Evolutionary conservation across 345 rosid species (phyloP).

Genomic region (Citrus trifoliata): DNA sequence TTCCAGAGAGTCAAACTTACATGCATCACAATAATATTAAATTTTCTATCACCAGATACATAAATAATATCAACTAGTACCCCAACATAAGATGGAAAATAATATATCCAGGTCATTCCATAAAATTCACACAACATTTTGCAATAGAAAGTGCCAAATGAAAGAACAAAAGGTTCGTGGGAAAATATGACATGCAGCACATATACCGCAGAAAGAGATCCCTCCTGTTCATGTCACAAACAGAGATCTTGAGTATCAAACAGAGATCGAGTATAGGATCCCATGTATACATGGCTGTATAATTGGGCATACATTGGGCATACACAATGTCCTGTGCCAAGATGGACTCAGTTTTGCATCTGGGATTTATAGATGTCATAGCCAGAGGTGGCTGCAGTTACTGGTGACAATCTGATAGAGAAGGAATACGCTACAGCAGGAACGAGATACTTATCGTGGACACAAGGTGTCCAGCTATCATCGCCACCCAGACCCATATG

Average conservation of each 20-base stretch:
- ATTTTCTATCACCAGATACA: neutral
- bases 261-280: neutral
- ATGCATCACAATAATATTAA: neutral
- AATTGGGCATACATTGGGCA: neutral
- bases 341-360: slow-evolving; percentile 30
- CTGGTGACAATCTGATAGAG: slow-evolving; percentile 61
- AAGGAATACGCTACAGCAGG: slow-evolving; percentile 71
- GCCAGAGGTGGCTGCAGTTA: slow-evolving; percentile 52
- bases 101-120: neutral
- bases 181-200: neutral
- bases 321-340: neutral
- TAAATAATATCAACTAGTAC: neutral
- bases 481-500: slow-evolving; percentile 92
- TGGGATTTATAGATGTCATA: slow-evolving; percentile 55
- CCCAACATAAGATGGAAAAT: neutral
- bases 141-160: neutral
- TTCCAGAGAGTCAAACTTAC: neutral
- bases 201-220: neutral
- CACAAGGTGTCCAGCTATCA: slow-evolving; percentile 89
- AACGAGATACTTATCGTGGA: slow-evolving; percentile 71
- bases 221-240: neutral
- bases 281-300: neutral
- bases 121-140: neutral
- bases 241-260: neutral
- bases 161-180: neutral